Evolutionary conservation across 2,329 filamentous ascomycete genomes (phyloP).

Genomic region (Berkeleyomyces basicola): DNA sequence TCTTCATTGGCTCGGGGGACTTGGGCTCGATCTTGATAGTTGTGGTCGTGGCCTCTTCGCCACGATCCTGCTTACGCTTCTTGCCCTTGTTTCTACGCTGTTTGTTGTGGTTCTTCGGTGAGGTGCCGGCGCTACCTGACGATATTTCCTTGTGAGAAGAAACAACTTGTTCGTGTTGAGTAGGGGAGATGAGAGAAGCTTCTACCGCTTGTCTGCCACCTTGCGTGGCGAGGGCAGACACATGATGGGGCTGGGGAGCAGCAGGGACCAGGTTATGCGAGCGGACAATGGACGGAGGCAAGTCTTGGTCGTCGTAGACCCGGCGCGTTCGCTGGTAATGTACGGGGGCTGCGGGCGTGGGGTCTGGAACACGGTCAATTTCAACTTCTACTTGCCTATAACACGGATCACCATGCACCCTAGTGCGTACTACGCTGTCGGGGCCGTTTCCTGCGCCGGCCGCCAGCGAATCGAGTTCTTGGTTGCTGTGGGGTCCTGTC

Average conservation of each 20-base stretch:
- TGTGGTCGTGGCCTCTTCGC: constrained; percentile 32
- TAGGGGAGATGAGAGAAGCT: neutral
- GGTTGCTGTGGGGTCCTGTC: neutral
- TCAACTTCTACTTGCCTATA: constrained; percentile 9
- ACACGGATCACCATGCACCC: neutral
- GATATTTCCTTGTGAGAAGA: constrained; percentile 2
- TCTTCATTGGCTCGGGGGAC: constrained; percentile 42
- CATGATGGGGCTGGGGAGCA: constrained; percentile 60
- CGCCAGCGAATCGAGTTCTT: neutral
- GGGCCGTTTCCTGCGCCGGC: neutral
- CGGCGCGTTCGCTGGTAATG: constrained; percentile 6
- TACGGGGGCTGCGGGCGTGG: neutral
- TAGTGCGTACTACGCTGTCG: neutral
- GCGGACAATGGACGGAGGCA: constrained; percentile 45
- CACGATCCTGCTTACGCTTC: constrained; percentile 27
- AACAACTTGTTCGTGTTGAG: constrained; percentile 23
- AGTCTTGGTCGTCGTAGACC: constrained; percentile 16
- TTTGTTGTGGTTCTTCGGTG: neutral
- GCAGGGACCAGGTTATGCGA: constrained; percentile 57
- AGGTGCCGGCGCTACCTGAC: constrained; percentile 5
- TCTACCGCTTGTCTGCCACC: constrained; percentile 5
- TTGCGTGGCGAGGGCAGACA: constrained; percentile 34
- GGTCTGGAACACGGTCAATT: constrained; percentile 10
- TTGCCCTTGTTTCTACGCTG: constrained; percentile 34
- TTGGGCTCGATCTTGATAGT: constrained; percentile 49